Evolutionary conservation across 2,329 filamentous ascomycete genomes (phyloP).

Genomic region (Clonostachys chloroleuca): DNA sequence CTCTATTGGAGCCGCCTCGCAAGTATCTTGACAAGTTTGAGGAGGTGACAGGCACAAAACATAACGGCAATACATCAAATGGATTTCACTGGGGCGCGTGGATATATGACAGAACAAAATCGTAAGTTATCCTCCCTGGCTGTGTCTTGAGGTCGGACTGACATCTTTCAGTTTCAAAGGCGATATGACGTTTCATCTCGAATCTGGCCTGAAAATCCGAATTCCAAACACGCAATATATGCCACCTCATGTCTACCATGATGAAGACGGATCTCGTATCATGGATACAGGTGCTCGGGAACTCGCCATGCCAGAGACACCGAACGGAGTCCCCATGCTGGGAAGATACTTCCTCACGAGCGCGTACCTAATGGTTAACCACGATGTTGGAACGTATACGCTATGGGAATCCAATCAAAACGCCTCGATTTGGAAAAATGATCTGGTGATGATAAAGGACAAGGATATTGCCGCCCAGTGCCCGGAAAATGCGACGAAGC

Average conservation of each 20-base stretch:
- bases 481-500: too few relatives aligned
- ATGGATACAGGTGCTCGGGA: constrained; percentile 8
- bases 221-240: constrained; percentile 21
- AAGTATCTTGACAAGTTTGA: constrained; percentile 12
- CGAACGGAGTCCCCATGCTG: constrained; percentile 12
- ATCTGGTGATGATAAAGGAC: too few relatives aligned
- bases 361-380: constrained; percentile 27
- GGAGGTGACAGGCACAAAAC: constrained; percentile 4
- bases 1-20: constrained; percentile 17
- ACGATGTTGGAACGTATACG: constrained; percentile 22
- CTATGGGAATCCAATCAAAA: constrained; percentile 25
- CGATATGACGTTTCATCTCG: constrained; percentile 18
- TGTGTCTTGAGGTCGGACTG: not conserved
- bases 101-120: constrained; percentile 5
- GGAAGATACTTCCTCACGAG: constrained; percentile 25
- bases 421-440: not conserved
- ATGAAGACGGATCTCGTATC: constrained; percentile 14
- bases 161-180: constrained; percentile 12
- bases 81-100: constrained; percentile 10
- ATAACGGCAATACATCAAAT: constrained; percentile 3
- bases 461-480: too few relatives aligned
- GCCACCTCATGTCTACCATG: constrained; percentile 16
- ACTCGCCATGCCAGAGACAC: constrained; percentile 14
- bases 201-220: constrained; percentile 16
- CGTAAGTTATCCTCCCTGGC: not conserved